Percentiles rank a stretch among this genome's conserved stretches.
Evolutionary conservation across 2,329 filamentous ascomycete species (phyloP).

Genomic region (Colletotrichum theobromicola): DNA sequence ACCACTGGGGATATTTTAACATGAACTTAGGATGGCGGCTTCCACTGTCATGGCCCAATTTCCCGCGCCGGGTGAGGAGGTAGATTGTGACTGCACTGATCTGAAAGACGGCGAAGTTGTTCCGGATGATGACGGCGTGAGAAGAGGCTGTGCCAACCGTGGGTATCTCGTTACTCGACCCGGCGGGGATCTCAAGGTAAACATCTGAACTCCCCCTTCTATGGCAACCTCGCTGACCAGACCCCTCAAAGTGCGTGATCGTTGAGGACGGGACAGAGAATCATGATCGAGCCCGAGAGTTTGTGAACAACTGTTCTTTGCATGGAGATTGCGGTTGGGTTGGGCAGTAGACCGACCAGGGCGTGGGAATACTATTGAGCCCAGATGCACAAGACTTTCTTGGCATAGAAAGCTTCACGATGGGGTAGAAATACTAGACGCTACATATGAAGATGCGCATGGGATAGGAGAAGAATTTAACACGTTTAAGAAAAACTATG

Average conservation of each 20-base stretch:
- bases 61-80: background rate
- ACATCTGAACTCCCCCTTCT: background rate
- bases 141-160: background rate
- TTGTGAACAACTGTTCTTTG: background rate
- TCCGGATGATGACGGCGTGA: background rate
- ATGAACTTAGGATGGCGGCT: background rate
- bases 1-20: accelerated
- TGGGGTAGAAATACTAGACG: no score
- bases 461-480: no score
- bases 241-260: background rate
- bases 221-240: background rate
- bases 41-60: background rate
- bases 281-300: background rate
- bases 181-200: background rate
- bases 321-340: background rate
- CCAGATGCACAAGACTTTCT: no score
- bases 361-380: no score
- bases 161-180: background rate
- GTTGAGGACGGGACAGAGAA: background rate
- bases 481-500: no score
- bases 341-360: background rate
- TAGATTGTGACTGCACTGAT: background rate
- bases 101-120: background rate
- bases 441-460: no score
- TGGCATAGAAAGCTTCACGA: no score